Evolutionary conservation across 2,329 filamentous ascomycete genomes (phyloP).

Genomic region (Aspergillus tanneri): DNA sequence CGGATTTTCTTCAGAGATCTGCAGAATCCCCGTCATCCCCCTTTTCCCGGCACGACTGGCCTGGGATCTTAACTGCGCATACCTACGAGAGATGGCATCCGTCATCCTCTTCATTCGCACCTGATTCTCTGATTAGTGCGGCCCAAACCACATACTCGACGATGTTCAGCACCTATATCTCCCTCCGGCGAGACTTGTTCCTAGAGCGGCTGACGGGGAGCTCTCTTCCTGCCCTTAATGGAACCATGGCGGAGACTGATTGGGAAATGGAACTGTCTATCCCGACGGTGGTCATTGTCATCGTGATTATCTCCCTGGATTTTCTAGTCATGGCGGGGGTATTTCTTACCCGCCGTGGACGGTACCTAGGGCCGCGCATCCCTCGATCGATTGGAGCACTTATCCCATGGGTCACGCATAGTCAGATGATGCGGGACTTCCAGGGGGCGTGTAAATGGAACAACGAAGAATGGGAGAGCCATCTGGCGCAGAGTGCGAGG

Average conservation of each 20-base stretch:
- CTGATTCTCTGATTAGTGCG: not conserved
- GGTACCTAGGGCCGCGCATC: constrained; percentile 1
- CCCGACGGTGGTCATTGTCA: not conserved
- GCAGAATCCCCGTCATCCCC: not conserved
- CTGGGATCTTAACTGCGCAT: not conserved
- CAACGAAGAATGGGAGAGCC: not conserved
- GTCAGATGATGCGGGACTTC: not conserved
- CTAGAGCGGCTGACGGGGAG: not conserved
- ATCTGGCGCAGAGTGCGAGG: not conserved
- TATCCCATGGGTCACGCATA: constrained; percentile 5
- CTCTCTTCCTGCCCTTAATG: not conserved
- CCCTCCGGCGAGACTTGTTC: constrained; percentile 5
- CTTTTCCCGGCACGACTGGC: constrained; percentile 1
- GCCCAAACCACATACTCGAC: constrained; percentile 6
- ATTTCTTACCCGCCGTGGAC: not conserved
- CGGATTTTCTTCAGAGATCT: not conserved
- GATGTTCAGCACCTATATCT: constrained; percentile 11
- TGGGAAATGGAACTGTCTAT: constrained; percentile 6
- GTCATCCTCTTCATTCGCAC: not conserved
- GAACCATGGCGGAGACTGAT: not conserved
- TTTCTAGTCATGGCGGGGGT: not conserved
- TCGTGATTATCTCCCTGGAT: constrained; percentile 1
- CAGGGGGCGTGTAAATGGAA: not conserved
- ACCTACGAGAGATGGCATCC: not conserved
- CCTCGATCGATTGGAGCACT: constrained; percentile 1